phyloP scores from a whole-genome alignment of 1,284 basidiomycete species.

The Taiwanofungus camphoratus region DNA sequence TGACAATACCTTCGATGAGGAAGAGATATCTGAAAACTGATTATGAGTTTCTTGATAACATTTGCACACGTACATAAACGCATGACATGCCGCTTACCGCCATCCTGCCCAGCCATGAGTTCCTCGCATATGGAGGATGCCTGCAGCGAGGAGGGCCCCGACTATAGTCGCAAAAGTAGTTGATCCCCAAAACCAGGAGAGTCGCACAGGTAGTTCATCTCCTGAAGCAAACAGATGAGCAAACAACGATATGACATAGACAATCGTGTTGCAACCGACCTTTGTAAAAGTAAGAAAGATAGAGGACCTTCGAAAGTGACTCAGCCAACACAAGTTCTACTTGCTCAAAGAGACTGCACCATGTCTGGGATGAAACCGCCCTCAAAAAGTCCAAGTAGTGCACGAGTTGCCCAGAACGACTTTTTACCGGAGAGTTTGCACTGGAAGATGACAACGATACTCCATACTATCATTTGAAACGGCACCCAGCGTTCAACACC shows the following conservation, averaged over 20 bases:
- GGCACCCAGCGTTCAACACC: background rate
- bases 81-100: background rate
- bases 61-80: background rate
- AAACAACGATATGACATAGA: background rate
- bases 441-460: background rate
- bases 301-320: background rate
- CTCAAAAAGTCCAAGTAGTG: background rate
- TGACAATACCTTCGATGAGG: background rate
- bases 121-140: background rate
- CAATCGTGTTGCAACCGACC: background rate
- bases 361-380: background rate
- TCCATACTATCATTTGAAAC: background rate
- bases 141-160: background rate
- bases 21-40: background rate
- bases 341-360: background rate
- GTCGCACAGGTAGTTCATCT: background rate
- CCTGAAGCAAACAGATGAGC: background rate
- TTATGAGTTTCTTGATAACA: background rate
- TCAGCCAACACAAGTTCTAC: too few relatives aligned
- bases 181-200: background rate
- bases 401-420: background rate
- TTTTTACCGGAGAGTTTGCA: background rate
- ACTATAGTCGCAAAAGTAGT: background rate
- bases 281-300: background rate
- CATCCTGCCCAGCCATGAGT: background rate